Percentiles rank a stretch among this genome's conserved stretches.
Evolutionary conservation across 148 eudicot species (phyloP).

Genomic region (Cornus kousa): DNA sequence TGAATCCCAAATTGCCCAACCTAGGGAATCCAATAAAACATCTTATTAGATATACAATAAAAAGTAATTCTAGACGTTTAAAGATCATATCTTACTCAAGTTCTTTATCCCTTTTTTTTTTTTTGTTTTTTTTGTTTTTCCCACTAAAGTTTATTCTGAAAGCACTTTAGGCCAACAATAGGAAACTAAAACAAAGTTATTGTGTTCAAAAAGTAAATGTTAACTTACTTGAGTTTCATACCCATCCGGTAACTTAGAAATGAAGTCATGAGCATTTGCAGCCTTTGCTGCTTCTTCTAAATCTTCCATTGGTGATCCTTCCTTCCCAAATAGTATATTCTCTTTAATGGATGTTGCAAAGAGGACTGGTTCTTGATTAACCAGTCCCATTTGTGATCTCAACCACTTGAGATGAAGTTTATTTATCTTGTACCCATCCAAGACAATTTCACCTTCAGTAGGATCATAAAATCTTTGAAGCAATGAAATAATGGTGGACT

Average conservation of each 20-base stretch:
- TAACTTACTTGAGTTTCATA: constrained; percentile 49
- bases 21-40: constrained; percentile 6
- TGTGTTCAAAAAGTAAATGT: neutral
- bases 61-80: too few species aligned
- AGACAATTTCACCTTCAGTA: constrained; percentile 44
- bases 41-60: too few species aligned
- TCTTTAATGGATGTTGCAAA: constrained; percentile 54
- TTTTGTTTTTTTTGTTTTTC: too few species aligned
- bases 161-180: neutral
- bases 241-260: constrained; percentile 42
- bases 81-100: too few species aligned
- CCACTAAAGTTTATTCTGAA: neutral
- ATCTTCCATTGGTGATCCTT: constrained; percentile 46
- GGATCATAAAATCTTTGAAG: constrained; percentile 53
- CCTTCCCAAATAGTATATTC: constrained; percentile 49
- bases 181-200: neutral
- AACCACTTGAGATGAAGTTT: constrained; percentile 51
- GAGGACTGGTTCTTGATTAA: constrained; percentile 57
- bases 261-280: constrained; percentile 54
- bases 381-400: constrained; percentile 57
- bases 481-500: constrained; percentile 42
- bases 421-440: constrained; percentile 49
- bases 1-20: constrained; percentile 58
- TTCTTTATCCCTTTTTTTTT: too few species aligned
- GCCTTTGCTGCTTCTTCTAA: constrained; percentile 42